A percentile compares a stretch with the other conserved stretches of the same genome.
phyloP scores from a whole-genome alignment of 257 asterid genomes.

The Fraxinus quadrangulata region DNA sequence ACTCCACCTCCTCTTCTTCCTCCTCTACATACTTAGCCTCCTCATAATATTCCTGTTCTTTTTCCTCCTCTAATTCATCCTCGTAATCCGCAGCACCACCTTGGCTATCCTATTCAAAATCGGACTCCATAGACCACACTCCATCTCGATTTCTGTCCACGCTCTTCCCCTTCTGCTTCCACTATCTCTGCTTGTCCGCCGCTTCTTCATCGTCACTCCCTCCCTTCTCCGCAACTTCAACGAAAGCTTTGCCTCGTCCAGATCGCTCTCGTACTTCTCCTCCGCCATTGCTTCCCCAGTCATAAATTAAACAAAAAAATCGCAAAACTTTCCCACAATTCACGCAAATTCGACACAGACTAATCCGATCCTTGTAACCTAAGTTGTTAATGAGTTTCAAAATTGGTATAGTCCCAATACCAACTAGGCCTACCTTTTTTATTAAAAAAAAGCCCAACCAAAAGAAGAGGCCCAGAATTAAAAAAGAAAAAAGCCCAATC shows the following conservation, averaged over 20 bases:
- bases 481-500: too few relatives aligned
- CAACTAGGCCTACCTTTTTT: too few relatives aligned
- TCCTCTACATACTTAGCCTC: conserved; percentile 56
- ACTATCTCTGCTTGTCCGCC: conserved; percentile 30
- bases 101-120: conserved; percentile 66
- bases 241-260: conserved; percentile 86
- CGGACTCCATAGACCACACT: conserved; percentile 48
- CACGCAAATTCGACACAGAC: conserved; percentile 1
- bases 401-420: neutral
- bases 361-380: neutral
- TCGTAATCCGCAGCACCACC: conserved; percentile 64
- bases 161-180: conserved; percentile 32
- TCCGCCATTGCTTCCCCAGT: conserved; percentile 53
- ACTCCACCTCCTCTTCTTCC: conserved; percentile 41
- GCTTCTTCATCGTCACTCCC: conserved; percentile 91
- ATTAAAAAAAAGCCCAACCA: too few relatives aligned
- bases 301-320: conserved; percentile 22
- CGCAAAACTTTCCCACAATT: conserved; percentile 15
- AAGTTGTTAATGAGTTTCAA: neutral
- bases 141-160: conserved; percentile 40
- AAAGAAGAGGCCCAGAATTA: too few relatives aligned
- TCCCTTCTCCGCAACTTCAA: conserved; percentile 86
- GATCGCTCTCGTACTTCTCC: conserved; percentile 92
- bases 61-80: conserved; percentile 49
- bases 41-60: conserved; percentile 48